These are phyloP conservation scores for Saccharomycopsis guyanensis DNA, from an alignment of 805 yeast genomes.

Conservation along the genomic window DNA sequence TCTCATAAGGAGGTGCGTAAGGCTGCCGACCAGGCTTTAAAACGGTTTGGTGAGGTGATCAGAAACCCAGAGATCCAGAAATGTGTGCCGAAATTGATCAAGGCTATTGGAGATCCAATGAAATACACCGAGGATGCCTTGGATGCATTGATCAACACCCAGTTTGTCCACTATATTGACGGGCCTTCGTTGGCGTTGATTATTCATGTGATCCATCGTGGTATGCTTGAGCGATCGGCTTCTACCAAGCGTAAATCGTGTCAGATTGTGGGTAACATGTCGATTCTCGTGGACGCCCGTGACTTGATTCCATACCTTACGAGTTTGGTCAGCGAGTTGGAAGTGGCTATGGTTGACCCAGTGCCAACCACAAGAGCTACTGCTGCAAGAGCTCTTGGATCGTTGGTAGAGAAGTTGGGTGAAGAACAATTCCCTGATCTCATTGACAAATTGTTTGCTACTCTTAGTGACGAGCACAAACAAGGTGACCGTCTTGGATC, in stretches of 20 bases:
- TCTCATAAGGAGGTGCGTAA: constrained; percentile 95
- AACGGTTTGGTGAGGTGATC: constrained; percentile 93
- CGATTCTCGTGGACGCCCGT: constrained; percentile 82
- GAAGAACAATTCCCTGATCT: constrained; percentile 92
- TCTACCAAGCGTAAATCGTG: constrained; percentile 87
- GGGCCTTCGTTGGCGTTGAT: constrained; percentile 95
- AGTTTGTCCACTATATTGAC: constrained; percentile 95
- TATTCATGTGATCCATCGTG: constrained; percentile 90
- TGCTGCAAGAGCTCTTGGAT: constrained; percentile 95
- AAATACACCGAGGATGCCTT: constrained; percentile 81
- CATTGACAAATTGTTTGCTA: constrained; percentile 68
- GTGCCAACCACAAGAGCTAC: constrained; percentile 96
- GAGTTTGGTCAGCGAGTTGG: constrained; percentile 71
- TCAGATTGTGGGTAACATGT: constrained; percentile 98
- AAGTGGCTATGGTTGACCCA: constrained; percentile 95
- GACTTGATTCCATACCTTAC: constrained; percentile 82
- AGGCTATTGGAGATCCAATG: constrained; percentile 95
- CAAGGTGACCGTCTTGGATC: constrained; percentile 94
- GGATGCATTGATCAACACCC: constrained; percentile 79
- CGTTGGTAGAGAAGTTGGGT: constrained; percentile 91
- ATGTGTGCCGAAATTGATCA: constrained; percentile 78
- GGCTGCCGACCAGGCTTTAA: constrained; percentile 85
- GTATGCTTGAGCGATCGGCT: constrained; percentile 93
- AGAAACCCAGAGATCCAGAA: constrained; percentile 93
- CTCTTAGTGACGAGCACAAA: constrained; percentile 67